Evolutionary conservation across 768 basidiomycete genomes (phyloP).

Genomic region (Leccinum broughii): DNA sequence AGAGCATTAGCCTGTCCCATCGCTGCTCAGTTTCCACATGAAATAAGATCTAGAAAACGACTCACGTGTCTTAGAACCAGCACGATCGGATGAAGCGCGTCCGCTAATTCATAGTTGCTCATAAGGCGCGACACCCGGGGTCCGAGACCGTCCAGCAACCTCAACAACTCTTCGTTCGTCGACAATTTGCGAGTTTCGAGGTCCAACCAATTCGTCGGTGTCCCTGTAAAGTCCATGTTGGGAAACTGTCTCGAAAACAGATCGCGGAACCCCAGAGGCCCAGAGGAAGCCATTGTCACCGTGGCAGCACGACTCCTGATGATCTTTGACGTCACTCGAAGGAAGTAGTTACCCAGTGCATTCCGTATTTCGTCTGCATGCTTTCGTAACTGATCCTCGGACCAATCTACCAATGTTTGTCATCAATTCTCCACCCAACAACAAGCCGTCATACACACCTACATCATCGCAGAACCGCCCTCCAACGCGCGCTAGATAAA

Average conservation of each 20-base stretch:
- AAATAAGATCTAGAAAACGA: slow-evolving; percentile 1
- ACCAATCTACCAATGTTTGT: slow-evolving; percentile 61
- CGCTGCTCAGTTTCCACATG: background rate
- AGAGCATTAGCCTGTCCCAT: slow-evolving; percentile 62
- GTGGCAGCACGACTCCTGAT: slow-evolving; percentile 38
- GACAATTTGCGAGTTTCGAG: slow-evolving; percentile 17
- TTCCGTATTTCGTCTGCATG: slow-evolving; percentile 59
- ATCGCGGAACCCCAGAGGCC: slow-evolving; percentile 19
- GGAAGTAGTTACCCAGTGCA: slow-evolving; percentile 75
- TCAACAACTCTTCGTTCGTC: slow-evolving; percentile 26
- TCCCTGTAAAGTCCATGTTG: background rate
- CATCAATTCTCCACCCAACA: background rate
- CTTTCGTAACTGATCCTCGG: slow-evolving; percentile 62
- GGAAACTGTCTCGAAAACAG: slow-evolving; percentile 20
- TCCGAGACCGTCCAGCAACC: slow-evolving; percentile 23
- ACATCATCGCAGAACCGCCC: slow-evolving; percentile 76
- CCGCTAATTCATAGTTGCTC: slow-evolving; percentile 47
- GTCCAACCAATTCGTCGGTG: slow-evolving; percentile 6
- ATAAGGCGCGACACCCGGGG: slow-evolving; percentile 31
- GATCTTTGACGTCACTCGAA: slow-evolving; percentile 60
- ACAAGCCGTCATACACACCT: slow-evolving; percentile 44
- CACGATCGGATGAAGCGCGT: slow-evolving; percentile 53
- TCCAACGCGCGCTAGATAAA: slow-evolving; percentile 77
- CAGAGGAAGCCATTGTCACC: background rate
- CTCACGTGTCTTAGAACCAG: slow-evolving; percentile 51